Evolutionary conservation across 1,139 yeast genomes (phyloP), one percentile per base, ranked within the genome.

Genomic region (Yamadazyma aaseri): DNA sequence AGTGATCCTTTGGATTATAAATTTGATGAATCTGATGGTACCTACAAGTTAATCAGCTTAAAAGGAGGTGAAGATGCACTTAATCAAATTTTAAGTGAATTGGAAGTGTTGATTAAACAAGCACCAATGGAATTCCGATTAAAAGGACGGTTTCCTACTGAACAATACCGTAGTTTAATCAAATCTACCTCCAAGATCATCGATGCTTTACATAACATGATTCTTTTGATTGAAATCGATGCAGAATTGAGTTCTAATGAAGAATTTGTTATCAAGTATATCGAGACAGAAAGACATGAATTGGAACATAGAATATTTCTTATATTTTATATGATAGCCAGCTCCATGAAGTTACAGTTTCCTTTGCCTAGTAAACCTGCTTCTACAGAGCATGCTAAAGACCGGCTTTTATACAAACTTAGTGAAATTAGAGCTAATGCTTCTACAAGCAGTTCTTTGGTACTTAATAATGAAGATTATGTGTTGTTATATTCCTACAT

Each of bases 321-420:
- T 41, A 76, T 81, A 6, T 84, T 86, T 50, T 85, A 84, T 60
- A 80, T 85, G 78, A 69, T 85, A 9, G 82, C 95, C 3, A 79
- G 92, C 21, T 85, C 95, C 0, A 67, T 86, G 64, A 73, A 78
- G 35, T 61, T 86, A 16, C 89, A 89, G 3, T 76, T 85, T 41
- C 95, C 95, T 1, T 55, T 85, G 18, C 94, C 95, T 0, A 76
- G 73, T 22, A 81, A 80, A 46, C 81, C 90, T 4, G 94, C 94
- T 1, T 79, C 87, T 0, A 81, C 87, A 0, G 86, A 78, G 32
- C 86, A 81, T 53, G 84, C 95, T 0, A 76, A 80, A 49, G 86
- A 81, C 42, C 60, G 90, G 23, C 67, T 86, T 63, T 64, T 85
- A 46, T 73, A 69, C 30, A 84, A 83, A 47, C 63, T 85, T 44